Conservation (phyloP, 768 basidiomycete genomes). For the Psilocybe tampanensis region DNA sequence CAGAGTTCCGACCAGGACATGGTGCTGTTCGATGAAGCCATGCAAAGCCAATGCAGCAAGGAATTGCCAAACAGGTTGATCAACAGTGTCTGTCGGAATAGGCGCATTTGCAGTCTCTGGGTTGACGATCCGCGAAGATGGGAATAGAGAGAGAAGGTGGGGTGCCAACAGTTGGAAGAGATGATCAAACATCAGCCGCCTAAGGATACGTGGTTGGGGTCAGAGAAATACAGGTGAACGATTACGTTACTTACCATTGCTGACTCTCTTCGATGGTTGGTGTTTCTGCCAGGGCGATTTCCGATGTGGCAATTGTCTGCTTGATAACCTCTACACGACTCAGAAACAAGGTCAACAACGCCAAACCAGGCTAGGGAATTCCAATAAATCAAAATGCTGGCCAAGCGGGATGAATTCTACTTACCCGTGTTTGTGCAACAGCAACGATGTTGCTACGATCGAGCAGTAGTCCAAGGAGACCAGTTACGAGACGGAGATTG, state of each 20-base stretch:
- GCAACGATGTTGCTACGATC: constrained; percentile 75
- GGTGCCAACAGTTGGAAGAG: constrained; percentile 81
- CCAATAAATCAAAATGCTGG: constrained; percentile 9
- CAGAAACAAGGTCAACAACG: constrained; percentile 87
- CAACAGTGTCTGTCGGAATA: constrained; percentile 62
- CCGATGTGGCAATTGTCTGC: constrained; percentile 58
- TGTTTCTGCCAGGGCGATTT: constrained; percentile 45
- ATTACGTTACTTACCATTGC: constrained; percentile 53
- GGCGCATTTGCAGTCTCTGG: constrained; percentile 33
- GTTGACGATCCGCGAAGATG: constrained; percentile 72
- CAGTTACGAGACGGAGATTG: constrained; percentile 80
- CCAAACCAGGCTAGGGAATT: constrained; percentile 77
- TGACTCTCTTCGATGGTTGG: constrained; percentile 75
- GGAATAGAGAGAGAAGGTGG: constrained; percentile 82
- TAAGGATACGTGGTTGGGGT: constrained; percentile 28
- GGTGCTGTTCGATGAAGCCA: constrained; percentile 86
- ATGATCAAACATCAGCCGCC: constrained; percentile 88
- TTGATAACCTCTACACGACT: constrained; percentile 94
- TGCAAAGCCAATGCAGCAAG: constrained; percentile 87
- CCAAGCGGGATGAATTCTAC: constrained; percentile 24
- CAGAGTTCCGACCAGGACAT: constrained; percentile 78
- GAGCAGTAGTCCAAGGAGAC: constrained; percentile 81
- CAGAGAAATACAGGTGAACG: background rate
- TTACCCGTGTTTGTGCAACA: constrained; percentile 80
- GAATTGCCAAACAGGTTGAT: constrained; percentile 96